Base-by-base conservation (phyloP, 2,329 filamentous ascomycete genomes). In the Gaeumannomyces sp. region DNA sequence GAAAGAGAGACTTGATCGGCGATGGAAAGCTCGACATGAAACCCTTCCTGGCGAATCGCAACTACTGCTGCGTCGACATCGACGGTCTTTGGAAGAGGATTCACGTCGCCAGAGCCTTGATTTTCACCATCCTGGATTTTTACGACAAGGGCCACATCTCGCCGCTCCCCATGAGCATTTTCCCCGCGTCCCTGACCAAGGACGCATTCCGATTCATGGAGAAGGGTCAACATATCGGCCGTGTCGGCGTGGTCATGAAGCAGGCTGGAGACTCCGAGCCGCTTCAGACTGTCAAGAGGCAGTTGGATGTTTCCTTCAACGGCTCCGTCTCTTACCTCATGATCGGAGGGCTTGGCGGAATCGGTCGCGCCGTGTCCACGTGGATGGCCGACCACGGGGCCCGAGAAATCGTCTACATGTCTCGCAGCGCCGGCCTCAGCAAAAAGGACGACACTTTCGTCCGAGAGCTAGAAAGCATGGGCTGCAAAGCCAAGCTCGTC, bases 141-240 rank as follows among this genome's bases (percentile, higher is more conserved):
- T 33, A 33, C 33, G 11, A 33, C 33, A 13, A 33, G 8, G 33
- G 33, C 33, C 33, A 33, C 33, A 62, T 35, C 33, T 13, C 13
- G 63, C 62, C 2, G n/a, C 65, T 2, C 62, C 75, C 76, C 0
- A 67, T 79, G 6, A 77, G 74, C 62, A 57, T 68, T n/a, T 72
- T 76, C 70, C 68, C 69, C n/a, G 72, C 75, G 19, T 73, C 72
- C 6, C 70, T 77, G 4, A 72, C 78, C 10, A 73, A 75, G 57
- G 71, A 76, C 1, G 78, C 79, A 4, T 77, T 83, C 67, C 75
- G 78, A 33, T 75, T 76, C 3, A 76, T 83, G 68, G 77, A 80
- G 59, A 71, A 71, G 27, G 77, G 78, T 2, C 74, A 75, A 11
- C 78, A 79, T 62, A 73, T 76, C 0, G 79, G 78, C 0, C 7